A percentile compares a stretch with the other conserved stretches of the same genome.
phyloP scores from a whole-genome alignment of 495 filamentous ascomycete genomes.

The Aspergillus ellipticus region DNA sequence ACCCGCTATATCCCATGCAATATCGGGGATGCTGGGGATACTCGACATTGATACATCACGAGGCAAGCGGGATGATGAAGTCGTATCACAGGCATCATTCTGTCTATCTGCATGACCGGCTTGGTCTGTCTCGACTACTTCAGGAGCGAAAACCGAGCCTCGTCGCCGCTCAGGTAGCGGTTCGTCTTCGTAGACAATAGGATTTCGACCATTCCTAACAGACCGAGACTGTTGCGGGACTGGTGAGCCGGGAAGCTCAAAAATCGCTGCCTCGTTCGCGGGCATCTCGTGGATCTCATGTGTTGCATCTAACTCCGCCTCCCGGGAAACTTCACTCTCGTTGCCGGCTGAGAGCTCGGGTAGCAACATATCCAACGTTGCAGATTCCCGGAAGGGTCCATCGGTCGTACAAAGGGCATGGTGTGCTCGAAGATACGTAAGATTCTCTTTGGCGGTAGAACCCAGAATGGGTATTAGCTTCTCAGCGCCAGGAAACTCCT shows the following conservation, averaged over 20 bases:
- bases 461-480: constrained; percentile 52
- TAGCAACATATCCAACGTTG: constrained; percentile 22
- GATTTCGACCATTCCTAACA: background rate
- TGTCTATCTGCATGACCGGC: background rate
- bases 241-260: constrained; percentile 43
- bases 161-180: constrained; percentile 26
- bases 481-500: constrained; percentile 45
- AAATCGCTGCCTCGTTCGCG: constrained; percentile 27
- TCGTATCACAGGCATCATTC: background rate
- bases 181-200: constrained; percentile 24
- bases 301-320: constrained; percentile 38
- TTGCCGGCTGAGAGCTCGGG: constrained; percentile 32
- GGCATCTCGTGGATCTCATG: constrained; percentile 48
- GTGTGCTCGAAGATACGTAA: constrained; percentile 55
- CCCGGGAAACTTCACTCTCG: constrained; percentile 22
- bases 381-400: constrained; percentile 31
- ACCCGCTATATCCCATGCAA: constrained; percentile 4
- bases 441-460: constrained; percentile 38
- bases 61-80: background rate
- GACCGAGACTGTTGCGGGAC: constrained; percentile 16
- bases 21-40: constrained; percentile 1
- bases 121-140: constrained; percentile 25
- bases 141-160: constrained; percentile 45
- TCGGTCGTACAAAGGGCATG: constrained; percentile 53
- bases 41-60: constrained; percentile 10